A percentile compares a stretch with the other conserved stretches of the same genome.
These are phyloP conservation scores for Tagetes patula DNA, from an alignment of 129 eudicot genomes.

Conservation along the genomic window DNA sequence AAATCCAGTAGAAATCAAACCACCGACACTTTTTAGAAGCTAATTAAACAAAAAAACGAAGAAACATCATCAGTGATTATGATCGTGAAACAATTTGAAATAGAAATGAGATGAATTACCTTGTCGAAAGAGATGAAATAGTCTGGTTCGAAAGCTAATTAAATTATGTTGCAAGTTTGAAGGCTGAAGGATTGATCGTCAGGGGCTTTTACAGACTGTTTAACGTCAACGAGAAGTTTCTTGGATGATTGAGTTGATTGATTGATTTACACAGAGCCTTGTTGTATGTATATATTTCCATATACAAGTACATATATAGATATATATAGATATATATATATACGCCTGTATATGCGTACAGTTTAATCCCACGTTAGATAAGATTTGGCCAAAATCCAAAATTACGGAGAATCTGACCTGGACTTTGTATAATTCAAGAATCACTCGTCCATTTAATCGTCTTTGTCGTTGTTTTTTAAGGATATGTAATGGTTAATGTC, in stretches of 20 bases:
- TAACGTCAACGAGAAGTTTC: conserved; percentile 25
- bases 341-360: conserved; percentile 11
- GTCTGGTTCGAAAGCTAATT: conserved; percentile 21
- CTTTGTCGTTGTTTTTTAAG: background rate
- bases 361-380: background rate
- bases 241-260: conserved; percentile 9
- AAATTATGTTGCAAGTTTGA: background rate
- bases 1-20: conserved; percentile 1
- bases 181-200: conserved; percentile 26
- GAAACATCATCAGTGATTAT: background rate
- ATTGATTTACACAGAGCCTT: conserved; percentile 21
- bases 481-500: too few relatives aligned
- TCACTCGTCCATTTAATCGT: background rate
- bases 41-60: background rate
- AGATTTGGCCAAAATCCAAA: conserved; percentile 29
- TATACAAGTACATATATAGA: background rate
- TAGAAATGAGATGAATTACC: conserved; percentile 23
- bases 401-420: conserved; percentile 7
- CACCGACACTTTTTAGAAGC: conserved; percentile 13
- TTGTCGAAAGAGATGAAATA: conserved; percentile 14
- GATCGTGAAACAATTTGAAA: background rate
- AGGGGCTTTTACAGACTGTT: conserved; percentile 21
- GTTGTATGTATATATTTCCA: background rate
- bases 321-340: background rate
- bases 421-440: background rate